Conservation (phyloP, 768 basidiomycete species). For the Leccinum uliginosum region DNA sequence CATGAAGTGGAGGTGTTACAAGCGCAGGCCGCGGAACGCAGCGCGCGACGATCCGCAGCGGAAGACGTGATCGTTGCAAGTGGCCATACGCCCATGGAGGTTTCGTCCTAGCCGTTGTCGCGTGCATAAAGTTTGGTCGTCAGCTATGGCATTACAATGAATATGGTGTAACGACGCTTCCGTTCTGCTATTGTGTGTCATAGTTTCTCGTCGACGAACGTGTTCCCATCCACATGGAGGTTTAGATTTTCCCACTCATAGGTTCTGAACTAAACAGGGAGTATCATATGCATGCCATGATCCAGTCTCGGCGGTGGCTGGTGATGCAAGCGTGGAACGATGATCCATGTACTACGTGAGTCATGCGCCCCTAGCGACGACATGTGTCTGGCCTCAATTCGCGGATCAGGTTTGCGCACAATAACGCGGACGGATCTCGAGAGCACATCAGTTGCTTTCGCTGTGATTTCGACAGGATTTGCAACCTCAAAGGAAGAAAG, state of each 20-base stretch:
- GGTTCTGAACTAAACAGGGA: background rate
- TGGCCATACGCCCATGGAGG: constrained; percentile 29
- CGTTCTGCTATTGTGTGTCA: background rate
- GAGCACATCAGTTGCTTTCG: background rate
- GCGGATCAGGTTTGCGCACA: background rate
- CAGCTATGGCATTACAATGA: background rate
- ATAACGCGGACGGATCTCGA: background rate
- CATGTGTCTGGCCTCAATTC: background rate
- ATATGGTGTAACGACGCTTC: background rate
- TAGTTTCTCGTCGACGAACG: background rate
- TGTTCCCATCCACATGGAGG: background rate
- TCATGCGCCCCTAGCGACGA: too few relatives aligned
- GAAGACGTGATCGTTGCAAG: constrained; percentile 29
- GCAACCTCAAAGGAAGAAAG: background rate
- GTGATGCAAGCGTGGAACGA: too few relatives aligned
- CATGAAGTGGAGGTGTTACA: constrained; percentile 56
- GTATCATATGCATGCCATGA: too few relatives aligned
- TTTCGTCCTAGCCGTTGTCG: constrained; percentile 11
- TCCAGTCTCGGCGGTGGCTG: too few relatives aligned
- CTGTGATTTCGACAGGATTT: background rate
- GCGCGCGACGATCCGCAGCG: constrained; percentile 28
- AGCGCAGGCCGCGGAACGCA: constrained; percentile 44
- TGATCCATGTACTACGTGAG: too few relatives aligned
- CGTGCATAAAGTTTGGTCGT: background rate
- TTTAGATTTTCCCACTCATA: background rate